phyloP scores from a whole-genome alignment of 129 eudicot genomes.

The Kitagawia praeruptora region DNA sequence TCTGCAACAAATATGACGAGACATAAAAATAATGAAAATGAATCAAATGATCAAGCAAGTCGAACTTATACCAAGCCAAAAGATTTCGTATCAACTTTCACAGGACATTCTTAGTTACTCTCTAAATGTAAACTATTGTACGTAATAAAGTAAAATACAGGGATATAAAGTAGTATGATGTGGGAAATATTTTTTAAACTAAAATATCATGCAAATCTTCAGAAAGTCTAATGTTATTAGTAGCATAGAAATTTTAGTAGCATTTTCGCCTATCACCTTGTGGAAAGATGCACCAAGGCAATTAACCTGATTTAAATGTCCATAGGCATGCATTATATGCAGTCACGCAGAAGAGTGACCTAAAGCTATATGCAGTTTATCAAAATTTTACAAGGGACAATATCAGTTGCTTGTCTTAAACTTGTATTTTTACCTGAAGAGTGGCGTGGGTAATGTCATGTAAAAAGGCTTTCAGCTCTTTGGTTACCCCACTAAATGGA shows the following conservation, averaged over 20 bases:
- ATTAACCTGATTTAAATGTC: no score
- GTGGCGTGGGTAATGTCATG: constrained; percentile 54
- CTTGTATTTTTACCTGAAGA: constrained; percentile 32
- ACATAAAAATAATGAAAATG: neutral
- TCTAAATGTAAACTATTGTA: neutral
- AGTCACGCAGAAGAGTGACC: no score
- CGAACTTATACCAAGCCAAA: neutral
- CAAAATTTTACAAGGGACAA: neutral
- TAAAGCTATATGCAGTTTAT: neutral
- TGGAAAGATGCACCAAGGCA: no score
- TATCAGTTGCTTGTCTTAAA: neutral
- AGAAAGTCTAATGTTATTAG: neutral
- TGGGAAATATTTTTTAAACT: neutral
- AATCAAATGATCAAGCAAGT: neutral
- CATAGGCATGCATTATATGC: no score
- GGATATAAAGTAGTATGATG: neutral
- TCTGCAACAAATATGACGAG: constrained; percentile 25
- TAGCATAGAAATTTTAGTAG: neutral
- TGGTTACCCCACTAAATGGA: constrained; percentile 85
- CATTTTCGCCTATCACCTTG: neutral
- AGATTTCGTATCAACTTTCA: neutral
- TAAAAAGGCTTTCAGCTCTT: constrained; percentile 72
- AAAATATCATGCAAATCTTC: neutral
- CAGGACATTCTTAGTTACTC: neutral
- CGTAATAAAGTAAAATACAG: neutral